These are phyloP conservation scores for Tulasnella sp. DNA, from an alignment of 768 basidiomycete species.

Conservation along the genomic window DNA sequence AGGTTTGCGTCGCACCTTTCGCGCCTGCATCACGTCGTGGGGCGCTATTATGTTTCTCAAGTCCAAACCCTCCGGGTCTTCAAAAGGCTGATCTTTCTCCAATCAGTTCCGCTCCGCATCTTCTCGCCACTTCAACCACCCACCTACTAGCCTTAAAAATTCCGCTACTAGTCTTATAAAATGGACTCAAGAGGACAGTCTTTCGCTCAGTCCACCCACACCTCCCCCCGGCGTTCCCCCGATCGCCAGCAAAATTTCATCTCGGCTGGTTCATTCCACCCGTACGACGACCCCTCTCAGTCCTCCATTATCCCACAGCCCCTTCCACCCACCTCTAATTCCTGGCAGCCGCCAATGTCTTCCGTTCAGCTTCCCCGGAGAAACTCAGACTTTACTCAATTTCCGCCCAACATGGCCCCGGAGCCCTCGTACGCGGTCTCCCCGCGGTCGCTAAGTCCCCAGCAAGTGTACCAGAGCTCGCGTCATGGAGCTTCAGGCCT, in stretches of 20 bases:
- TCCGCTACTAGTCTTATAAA: conserved; percentile 16
- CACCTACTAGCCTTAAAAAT: neutral
- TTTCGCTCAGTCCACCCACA: conserved; percentile 17
- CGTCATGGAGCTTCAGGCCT: conserved; percentile 17
- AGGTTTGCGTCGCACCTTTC: conserved; percentile 8
- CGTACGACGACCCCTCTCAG: conserved; percentile 26
- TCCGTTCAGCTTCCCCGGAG: conserved; percentile 22
- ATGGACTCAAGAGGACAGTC: conserved; percentile 30
- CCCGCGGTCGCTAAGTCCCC: conserved; percentile 11
- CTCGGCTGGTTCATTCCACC: conserved; percentile 28
- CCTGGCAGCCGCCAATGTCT: conserved; percentile 11
- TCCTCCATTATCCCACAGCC: conserved; percentile 22
- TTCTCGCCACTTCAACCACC: neutral
- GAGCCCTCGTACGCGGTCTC: conserved; percentile 8
- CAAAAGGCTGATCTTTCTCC: conserved; percentile 12
- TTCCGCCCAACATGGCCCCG: neutral
- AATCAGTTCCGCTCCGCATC: neutral
- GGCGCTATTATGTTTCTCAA: conserved; percentile 14
- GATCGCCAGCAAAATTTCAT: conserved; percentile 33
- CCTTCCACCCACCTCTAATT: conserved; percentile 5
- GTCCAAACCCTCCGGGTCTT: neutral
- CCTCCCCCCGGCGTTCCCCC: conserved; percentile 18
- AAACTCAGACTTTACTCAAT: conserved; percentile 18
- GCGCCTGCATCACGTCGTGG: conserved; percentile 17
- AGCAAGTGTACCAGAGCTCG: neutral